Percentiles rank a stretch among this genome's conserved stretches.
Evolutionary conservation across 331 rosid genomes (phyloP).

Genomic region (Acacia concinna): DNA sequence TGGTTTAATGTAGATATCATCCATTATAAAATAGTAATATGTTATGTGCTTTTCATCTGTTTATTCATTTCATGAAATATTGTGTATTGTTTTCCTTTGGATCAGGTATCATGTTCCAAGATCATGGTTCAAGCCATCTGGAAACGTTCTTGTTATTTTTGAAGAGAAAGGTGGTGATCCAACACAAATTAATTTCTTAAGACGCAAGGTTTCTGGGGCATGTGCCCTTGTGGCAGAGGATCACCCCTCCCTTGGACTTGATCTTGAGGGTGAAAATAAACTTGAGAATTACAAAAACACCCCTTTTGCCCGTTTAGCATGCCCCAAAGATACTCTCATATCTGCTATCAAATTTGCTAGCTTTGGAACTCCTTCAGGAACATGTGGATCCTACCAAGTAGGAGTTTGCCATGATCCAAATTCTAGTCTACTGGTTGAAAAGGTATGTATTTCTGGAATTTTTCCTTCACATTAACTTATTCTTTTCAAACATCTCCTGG

Average conservation of each 20-base stretch:
- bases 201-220: conserved; percentile 52
- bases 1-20: background rate
- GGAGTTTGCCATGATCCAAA: conserved; percentile 85
- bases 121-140: conserved; percentile 94
- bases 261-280: conserved; percentile 45
- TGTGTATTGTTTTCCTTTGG: conserved; percentile 17
- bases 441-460: conserved; percentile 46
- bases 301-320: conserved; percentile 51
- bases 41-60: background rate
- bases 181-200: conserved; percentile 50
- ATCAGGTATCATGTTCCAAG: conserved; percentile 94
- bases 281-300: conserved; percentile 25
- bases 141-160: conserved; percentile 77
- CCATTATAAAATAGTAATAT: background rate
- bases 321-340: conserved; percentile 51
- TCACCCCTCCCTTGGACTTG: conserved; percentile 53
- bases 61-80: conserved; percentile 3
- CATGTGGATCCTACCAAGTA: conserved; percentile 64
- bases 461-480: background rate
- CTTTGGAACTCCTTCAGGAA: conserved; percentile 82
- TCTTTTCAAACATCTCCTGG: background rate
- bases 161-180: conserved; percentile 98
- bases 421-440: conserved; percentile 59
- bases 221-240: conserved; percentile 72
- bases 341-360: conserved; percentile 76